Conservation (phyloP, 192 early-diverging fungal species). For the Cladochytrium replicatum region DNA sequence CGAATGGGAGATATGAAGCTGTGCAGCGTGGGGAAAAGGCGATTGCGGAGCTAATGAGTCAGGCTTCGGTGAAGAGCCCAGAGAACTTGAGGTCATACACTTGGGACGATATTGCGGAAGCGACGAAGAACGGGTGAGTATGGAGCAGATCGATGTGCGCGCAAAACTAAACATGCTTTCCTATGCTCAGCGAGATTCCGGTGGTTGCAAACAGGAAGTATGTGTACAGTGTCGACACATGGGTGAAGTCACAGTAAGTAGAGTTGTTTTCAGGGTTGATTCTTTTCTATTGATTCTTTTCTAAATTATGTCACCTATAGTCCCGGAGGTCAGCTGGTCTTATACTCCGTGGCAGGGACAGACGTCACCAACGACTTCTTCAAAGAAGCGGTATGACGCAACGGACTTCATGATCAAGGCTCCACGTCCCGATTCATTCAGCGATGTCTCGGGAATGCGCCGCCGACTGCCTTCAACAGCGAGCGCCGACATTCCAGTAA, state of each 20-base stretch:
- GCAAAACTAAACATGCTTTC: no score
- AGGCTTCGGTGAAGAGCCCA: no score
- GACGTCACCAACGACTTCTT: slow-evolving; percentile 36
- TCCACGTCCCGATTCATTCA: background rate
- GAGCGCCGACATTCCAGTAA: background rate
- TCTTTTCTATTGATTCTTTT: no score
- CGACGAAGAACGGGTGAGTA: slow-evolving; percentile 13
- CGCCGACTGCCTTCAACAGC: background rate
- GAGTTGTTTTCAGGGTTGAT: no score
- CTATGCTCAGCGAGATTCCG: slow-evolving; percentile 20
- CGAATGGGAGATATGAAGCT: no score
- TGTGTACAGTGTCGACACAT: slow-evolving; percentile 29
- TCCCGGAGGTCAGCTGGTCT: slow-evolving; percentile 37
- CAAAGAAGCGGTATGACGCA: slow-evolving; percentile 24
- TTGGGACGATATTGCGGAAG: slow-evolving; percentile 27
- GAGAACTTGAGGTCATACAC: slow-evolving; percentile 11
- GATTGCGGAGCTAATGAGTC: no score
- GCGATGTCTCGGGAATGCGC: background rate
- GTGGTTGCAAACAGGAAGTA: slow-evolving; percentile 37
- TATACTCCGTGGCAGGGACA: slow-evolving; percentile 30
- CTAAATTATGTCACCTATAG: no score
- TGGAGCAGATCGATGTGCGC: no score
- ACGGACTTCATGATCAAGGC: background rate
- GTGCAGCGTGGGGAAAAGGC: no score
- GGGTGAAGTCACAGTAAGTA: slow-evolving; percentile 32